Evolutionary conservation across 2,329 filamentous ascomycete genomes (phyloP), one percentile per base, ranked within the genome.

Genomic region (Talaromyces sp.): DNA sequence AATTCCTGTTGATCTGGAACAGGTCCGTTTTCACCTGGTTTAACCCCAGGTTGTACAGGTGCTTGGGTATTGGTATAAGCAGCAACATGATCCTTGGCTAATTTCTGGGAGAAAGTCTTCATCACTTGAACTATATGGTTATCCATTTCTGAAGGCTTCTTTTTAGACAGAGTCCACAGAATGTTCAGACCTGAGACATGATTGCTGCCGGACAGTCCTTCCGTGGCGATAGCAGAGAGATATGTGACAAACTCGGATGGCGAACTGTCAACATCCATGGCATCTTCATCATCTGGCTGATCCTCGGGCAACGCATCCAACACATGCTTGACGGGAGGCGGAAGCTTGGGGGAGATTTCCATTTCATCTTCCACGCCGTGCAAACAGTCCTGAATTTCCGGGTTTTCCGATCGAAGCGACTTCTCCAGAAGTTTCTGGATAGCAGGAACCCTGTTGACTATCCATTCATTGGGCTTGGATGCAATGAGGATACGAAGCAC

Each of bases 361-460:
- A 84, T 84, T 36, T 87, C 84, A 64, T 88, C 85, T 66, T 92
- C 88, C 3, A 86, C 80, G 28, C 88, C 82, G 74, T 98, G 91
- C 33, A 98, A 79, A 70, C 91, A 96, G 70, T 98, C 93, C 69
- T 99, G 96, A 9, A 99, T 87, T 71, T 99, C 95, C 0, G 92
- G 86, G 65, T 93, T 90, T 66, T 98, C 93, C 3, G 88, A 93
- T 69, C 90, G 91, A 59, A 99, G 78, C 13, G 90, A 87, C 78
- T 96, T 97, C 65, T 97, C 93, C 15, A 98, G 78, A 13, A 98
- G 85, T 72, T 92, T 96, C 73, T 97, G 92, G 30, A 98, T 82
- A 30, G 87, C 81, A 0, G 88, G 77, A 68, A 96, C 84, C 65
- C 92, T 91, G 69, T 87, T 86, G 58, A 92, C 78, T 42, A 98